Evolutionary conservation across 257 asterid species (phyloP).

Genomic region (Anisodus acutangulus): DNA sequence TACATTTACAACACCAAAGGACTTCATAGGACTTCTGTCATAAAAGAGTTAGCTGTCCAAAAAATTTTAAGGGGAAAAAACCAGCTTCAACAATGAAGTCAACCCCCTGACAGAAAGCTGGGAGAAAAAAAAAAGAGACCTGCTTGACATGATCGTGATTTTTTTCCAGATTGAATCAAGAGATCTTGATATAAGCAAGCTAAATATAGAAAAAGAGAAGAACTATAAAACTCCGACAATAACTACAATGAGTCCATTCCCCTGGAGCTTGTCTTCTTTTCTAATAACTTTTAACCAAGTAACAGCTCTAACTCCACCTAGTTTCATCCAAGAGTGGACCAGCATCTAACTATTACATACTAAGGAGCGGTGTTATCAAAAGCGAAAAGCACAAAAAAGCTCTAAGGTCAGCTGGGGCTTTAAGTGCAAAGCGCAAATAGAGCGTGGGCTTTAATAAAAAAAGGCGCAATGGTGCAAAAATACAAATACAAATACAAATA

Average conservation of each 20-base stretch:
- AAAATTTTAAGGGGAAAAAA: background rate
- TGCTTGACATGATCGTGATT: background rate
- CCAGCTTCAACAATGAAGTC: background rate
- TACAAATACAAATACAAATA: too few relatives aligned
- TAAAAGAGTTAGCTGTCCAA: background rate
- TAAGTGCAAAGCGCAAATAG: too few relatives aligned
- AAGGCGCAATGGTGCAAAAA: too few relatives aligned
- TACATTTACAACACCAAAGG: background rate
- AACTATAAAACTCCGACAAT: background rate
- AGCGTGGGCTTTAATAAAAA: too few relatives aligned
- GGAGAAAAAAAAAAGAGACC: background rate
- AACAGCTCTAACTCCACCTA: background rate
- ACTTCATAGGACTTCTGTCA: background rate
- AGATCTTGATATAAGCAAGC: slow-evolving; percentile 8
- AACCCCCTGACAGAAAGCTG: slow-evolving; percentile 1
- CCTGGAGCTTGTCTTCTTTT: background rate
- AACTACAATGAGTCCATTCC: background rate
- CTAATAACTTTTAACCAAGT: background rate
- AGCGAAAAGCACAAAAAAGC: too few relatives aligned
- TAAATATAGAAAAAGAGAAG: background rate
- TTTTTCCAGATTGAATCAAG: too few relatives aligned
- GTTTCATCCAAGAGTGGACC: background rate
- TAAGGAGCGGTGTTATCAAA: background rate
- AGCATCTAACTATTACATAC: background rate
- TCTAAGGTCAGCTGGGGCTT: too few relatives aligned